Evolutionary conservation across 1,284 basidiomycete species (phyloP).

Genomic region (Trichosporon sp.): DNA sequence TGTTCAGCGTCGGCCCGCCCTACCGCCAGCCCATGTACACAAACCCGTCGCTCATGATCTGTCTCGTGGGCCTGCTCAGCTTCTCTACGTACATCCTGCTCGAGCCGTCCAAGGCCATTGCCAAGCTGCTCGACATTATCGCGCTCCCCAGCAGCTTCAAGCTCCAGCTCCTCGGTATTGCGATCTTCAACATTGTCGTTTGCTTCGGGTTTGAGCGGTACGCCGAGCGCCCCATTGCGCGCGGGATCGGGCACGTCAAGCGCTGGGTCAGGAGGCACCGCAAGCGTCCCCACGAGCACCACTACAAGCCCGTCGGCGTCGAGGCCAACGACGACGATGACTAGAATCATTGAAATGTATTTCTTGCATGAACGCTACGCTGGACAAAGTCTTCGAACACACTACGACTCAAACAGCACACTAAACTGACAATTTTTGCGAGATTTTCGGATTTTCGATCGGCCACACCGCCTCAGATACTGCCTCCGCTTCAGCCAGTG

Average conservation of each 20-base stretch:
- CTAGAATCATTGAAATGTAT: slow-evolving; percentile 6
- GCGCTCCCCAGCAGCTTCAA: slow-evolving; percentile 71
- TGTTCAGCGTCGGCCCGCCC: slow-evolving; percentile 97
- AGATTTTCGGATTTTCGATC: no score
- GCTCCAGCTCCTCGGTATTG: slow-evolving; percentile 69
- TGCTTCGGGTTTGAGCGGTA: slow-evolving; percentile 82
- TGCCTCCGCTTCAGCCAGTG: no score
- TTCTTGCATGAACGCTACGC: not conserved
- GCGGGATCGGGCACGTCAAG: slow-evolving; percentile 58
- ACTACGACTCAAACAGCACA: no score
- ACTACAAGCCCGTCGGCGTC: slow-evolving; percentile 60
- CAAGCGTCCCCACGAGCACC: slow-evolving; percentile 55
- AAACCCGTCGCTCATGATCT: slow-evolving; percentile 81
- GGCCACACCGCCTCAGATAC: no score
- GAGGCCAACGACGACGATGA: slow-evolving; percentile 22
- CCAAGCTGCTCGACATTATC: slow-evolving; percentile 76
- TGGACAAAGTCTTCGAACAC: no score
- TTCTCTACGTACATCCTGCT: slow-evolving; percentile 78
- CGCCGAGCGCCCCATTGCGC: slow-evolving; percentile 67
- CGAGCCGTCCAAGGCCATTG: slow-evolving; percentile 66
- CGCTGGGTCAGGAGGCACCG: slow-evolving; percentile 43
- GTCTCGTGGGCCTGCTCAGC: slow-evolving; percentile 66
- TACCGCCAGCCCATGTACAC: slow-evolving; percentile 94
- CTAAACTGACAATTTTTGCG: no score
- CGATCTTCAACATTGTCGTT: slow-evolving; percentile 70